Percentiles rank a stretch among this genome's conserved stretches.
Conservation (phyloP, 2,329 filamentous ascomycete genomes). For the Colletotrichum tofieldiae region DNA sequence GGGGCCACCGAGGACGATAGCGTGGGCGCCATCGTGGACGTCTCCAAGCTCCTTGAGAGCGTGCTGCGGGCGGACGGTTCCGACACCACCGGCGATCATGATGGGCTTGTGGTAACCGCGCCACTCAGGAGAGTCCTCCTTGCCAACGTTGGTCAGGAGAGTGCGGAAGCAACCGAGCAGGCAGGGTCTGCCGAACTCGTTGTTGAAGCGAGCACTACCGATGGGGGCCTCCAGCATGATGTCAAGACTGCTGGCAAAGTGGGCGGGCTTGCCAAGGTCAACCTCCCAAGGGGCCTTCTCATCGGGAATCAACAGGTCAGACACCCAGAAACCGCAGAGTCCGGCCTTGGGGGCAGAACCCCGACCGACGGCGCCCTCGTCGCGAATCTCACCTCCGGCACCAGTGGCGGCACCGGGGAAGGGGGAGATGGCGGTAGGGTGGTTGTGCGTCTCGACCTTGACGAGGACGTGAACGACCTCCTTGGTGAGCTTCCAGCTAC, state of each 20-base stretch:
- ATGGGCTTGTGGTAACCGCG: slow-evolving; percentile 98
- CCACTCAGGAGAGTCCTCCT: slow-evolving; percentile 72
- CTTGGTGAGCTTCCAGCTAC: slow-evolving; percentile 89
- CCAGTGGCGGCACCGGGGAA: slow-evolving; percentile 95
- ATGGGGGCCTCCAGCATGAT: slow-evolving; percentile 99
- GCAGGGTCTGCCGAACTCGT: slow-evolving; percentile 94
- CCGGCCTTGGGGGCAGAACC: slow-evolving; percentile 95
- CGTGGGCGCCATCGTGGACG: slow-evolving; percentile 89
- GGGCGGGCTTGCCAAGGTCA: slow-evolving; percentile 89
- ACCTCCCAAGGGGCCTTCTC: slow-evolving; percentile 90
- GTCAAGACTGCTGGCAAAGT: slow-evolving; percentile 94
- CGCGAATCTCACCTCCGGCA: slow-evolving; percentile 94
- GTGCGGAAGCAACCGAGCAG: slow-evolving; percentile 94
- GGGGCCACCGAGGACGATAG: slow-evolving; percentile 94
- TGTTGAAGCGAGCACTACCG: slow-evolving; percentile 95
- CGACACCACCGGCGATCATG: slow-evolving; percentile 97
- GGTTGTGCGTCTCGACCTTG: slow-evolving; percentile 99
- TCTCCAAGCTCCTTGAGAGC: slow-evolving; percentile 86
- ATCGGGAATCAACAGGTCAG: slow-evolving; percentile 91
- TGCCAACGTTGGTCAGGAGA: slow-evolving; percentile 79
- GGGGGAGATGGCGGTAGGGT: slow-evolving; percentile 95
- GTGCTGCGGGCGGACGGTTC: slow-evolving; percentile 91
- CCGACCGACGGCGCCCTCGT: slow-evolving; percentile 93
- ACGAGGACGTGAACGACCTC: slow-evolving; percentile 90
- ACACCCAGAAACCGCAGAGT: slow-evolving; percentile 93